Evolutionary conservation across 176 grass and related monocot species (phyloP), one percentile per base, ranked within the genome.

Genomic region (Avena sativa): DNA sequence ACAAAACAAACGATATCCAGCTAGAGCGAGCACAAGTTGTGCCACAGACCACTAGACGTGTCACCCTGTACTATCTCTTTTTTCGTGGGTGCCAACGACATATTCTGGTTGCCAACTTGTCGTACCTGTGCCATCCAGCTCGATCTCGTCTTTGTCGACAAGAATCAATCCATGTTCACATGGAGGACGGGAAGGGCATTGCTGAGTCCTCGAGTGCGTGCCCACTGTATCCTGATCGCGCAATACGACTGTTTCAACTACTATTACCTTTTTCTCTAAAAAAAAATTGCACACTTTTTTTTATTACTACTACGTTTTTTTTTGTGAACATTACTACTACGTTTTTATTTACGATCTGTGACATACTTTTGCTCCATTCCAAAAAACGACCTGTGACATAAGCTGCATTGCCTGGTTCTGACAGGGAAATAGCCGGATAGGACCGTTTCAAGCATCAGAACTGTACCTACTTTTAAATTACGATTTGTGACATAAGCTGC

Each of bases 41-140:
- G 53, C 23, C 68, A 12, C 66, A 47, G 19, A 32, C 53, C 69
- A 74, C 34, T 21, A 47, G 81, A 28, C 69, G 55, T 60, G 81
- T 13, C 21, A 20, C 52, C 56, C 9, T 20, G 15, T 59, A 43
- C 40, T 43, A 32, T 71, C 68, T 60, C 23, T 19, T 9, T 43
- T 34, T 34, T 15, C 25, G 26, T 52, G 72, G 72, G 7, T 51
- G 71, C 71, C 71, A 74, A 48, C 71, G 5, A 49, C 21, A 14
- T 23, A 14, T 23, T 73, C 40, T 73, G 43, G 43, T 23, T 13
- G 46, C 60, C 46, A 81, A 66, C 60, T 67, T 49, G 61, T 36
- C 16, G 26, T 11, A 19, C 61, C 60, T 80, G 21, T 80, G 43
- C 40, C 36, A 47, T 65, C 78, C 63, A 52, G 62, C 63, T 81